Conservation (phyloP, 257 asterid species). For the Solanum dulcamara region DNA sequence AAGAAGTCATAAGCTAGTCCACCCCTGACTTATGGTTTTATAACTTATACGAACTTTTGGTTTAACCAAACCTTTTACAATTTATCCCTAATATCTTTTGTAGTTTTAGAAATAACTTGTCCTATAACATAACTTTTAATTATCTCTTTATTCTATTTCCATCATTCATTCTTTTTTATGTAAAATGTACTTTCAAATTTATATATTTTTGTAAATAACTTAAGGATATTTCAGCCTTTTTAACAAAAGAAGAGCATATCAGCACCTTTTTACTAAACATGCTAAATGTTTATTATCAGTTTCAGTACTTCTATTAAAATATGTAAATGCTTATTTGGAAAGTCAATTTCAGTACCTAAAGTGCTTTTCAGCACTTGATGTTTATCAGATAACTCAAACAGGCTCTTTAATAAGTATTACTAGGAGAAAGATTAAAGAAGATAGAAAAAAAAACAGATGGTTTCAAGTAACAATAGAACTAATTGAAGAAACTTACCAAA, state of each 20-base stretch:
- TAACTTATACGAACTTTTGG: neutral
- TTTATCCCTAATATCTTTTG: neutral
- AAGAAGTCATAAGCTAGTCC: neutral
- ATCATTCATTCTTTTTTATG: neutral
- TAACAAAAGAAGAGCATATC: neutral
- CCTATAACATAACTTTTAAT: neutral
- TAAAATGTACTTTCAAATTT: neutral
- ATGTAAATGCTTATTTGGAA: neutral
- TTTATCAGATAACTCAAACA: neutral
- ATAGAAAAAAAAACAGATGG: neutral
- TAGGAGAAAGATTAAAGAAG: neutral
- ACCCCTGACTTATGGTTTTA: neutral
- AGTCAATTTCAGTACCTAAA: neutral
- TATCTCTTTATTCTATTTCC: neutral
- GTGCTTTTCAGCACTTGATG: neutral
- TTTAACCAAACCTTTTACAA: neutral
- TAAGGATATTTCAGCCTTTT: neutral
- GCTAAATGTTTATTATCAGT: neutral
- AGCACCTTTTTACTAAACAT: neutral
- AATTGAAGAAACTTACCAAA: conserved; percentile 27
- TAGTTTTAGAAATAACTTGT: neutral
- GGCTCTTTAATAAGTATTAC: neutral
- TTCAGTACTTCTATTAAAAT: neutral
- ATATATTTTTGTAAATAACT: neutral
- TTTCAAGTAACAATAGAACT: neutral